Evolutionary conservation across 1,284 basidiomycete species (phyloP).

Genomic region (Marasmius sp.): DNA sequence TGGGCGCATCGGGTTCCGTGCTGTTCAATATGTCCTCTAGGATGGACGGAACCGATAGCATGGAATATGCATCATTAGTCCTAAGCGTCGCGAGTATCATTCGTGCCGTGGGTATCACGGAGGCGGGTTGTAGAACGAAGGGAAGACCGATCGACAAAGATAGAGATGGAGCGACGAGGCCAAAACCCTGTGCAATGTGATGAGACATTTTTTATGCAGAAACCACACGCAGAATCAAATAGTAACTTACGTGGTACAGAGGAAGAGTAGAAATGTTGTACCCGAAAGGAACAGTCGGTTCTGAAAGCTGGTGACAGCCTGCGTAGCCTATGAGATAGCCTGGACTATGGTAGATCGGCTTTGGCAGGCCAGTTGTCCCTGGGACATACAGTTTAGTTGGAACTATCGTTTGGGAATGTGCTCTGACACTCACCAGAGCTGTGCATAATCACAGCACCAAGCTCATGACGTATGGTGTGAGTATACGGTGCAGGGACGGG

Average conservation of each 20-base stretch:
- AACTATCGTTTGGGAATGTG: neutral
- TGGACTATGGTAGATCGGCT: conserved; percentile 36
- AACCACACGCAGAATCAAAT: neutral
- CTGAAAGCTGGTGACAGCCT: conserved; percentile 31
- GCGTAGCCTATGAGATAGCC: conserved; percentile 31
- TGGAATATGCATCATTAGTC: conserved; percentile 26
- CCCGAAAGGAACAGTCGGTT: conserved; percentile 23
- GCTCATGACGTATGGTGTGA: conserved; percentile 23
- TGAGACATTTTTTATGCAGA: neutral
- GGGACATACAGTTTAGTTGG: conserved; percentile 20
- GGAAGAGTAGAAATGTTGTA: conserved; percentile 36
- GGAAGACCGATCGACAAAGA: conserved; percentile 35
- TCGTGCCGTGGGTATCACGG: conserved; percentile 34
- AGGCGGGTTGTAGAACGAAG: conserved; percentile 31
- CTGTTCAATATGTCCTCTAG: conserved; percentile 33
- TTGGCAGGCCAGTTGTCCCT: conserved; percentile 38
- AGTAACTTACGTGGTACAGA: conserved; percentile 32
- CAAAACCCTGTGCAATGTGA: conserved; percentile 28
- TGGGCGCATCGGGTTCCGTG: conserved; percentile 22
- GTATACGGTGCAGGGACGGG: conserved; percentile 25
- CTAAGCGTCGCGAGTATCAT: conserved; percentile 26
- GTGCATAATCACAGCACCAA: conserved; percentile 35
- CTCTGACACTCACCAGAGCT: neutral
- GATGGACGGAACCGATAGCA: conserved; percentile 38
- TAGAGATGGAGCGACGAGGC: conserved; percentile 32